phyloP scores from a whole-genome alignment of 2,329 filamentous ascomycete species.

The Cordyceps javanica region DNA sequence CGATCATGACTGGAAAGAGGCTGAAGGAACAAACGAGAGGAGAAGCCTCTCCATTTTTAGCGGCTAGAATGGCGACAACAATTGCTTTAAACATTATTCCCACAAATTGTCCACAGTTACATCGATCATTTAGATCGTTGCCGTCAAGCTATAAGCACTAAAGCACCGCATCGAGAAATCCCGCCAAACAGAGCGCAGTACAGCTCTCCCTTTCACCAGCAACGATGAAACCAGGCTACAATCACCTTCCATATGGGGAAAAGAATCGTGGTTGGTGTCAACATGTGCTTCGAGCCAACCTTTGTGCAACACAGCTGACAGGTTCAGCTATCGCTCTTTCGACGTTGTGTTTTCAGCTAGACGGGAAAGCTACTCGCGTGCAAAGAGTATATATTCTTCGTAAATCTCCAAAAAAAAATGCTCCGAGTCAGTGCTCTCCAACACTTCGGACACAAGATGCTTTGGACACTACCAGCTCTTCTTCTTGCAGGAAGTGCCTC shows the following conservation, averaged over 20 bases:
- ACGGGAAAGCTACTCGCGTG: neutral
- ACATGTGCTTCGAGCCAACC: neutral
- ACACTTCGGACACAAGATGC: neutral
- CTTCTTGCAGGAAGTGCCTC: slow-evolving; percentile 14
- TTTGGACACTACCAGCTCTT: slow-evolving; percentile 11
- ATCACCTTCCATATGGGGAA: neutral
- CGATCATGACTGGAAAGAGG: too few species aligned
- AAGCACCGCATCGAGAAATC: neutral
- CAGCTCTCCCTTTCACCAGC: too few species aligned
- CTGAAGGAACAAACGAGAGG: too few species aligned
- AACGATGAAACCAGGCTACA: neutral
- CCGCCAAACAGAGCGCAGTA: neutral
- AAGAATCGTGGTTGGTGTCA: neutral
- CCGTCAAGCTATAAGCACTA: slow-evolving; percentile 5
- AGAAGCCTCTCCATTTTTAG: too few species aligned
- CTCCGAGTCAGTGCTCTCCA: neutral
- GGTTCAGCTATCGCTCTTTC: neutral
- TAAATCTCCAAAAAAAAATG: neutral
- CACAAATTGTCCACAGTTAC: too few species aligned
- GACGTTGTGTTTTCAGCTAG: neutral
- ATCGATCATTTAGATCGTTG: neutral
- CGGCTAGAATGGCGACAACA: too few species aligned
- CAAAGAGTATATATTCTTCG: neutral
- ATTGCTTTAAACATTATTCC: too few species aligned
- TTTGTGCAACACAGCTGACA: neutral